These are phyloP conservation scores for Ustilago bromivora DNA, from an alignment of 1,284 basidiomycete species.

Conservation along the genomic window DNA sequence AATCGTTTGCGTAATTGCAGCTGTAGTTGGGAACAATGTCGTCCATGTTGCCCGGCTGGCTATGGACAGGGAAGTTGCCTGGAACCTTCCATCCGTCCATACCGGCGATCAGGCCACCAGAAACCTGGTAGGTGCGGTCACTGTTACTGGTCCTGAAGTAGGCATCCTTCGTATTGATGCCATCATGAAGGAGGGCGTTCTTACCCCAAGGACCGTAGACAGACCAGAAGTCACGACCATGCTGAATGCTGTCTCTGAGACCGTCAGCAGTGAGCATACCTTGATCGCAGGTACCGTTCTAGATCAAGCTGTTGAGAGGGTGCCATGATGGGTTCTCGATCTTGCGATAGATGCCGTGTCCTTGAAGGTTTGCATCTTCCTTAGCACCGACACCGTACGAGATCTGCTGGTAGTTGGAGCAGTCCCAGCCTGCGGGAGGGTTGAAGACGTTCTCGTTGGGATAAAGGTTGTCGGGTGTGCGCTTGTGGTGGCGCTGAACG, in stretches of 20 bases:
- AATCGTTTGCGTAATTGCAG: conserved; percentile 72
- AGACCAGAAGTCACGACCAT: conserved; percentile 75
- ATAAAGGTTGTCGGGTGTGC: conserved; percentile 72
- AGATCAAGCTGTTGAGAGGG: conserved; percentile 73
- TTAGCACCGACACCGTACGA: conserved; percentile 39
- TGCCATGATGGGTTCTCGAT: conserved; percentile 72
- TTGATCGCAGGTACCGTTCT: conserved; percentile 74
- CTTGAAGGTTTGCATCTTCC: conserved; percentile 15
- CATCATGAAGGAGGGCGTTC: conserved; percentile 71
- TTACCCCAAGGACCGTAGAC: conserved; percentile 71
- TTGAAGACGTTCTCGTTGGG: conserved; percentile 73
- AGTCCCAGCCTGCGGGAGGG: conserved; percentile 57
- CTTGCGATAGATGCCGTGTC: conserved; percentile 71
- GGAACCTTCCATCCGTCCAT: conserved; percentile 70
- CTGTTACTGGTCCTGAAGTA: conserved; percentile 73
- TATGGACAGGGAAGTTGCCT: conserved; percentile 58
- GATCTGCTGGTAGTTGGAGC: conserved; percentile 43
- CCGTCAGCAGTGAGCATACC: conserved; percentile 74
- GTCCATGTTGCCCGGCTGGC: conserved; percentile 71
- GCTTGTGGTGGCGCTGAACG: conserved; percentile 58
- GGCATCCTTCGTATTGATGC: conserved; percentile 71
- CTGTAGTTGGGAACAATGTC: conserved; percentile 73
- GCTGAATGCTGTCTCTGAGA: conserved; percentile 72
- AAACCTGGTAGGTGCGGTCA: conserved; percentile 73
- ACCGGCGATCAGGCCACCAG: conserved; percentile 73